Evolutionary conservation across 331 rosid genomes (phyloP).

Genomic region (Cydonia oblonga): DNA sequence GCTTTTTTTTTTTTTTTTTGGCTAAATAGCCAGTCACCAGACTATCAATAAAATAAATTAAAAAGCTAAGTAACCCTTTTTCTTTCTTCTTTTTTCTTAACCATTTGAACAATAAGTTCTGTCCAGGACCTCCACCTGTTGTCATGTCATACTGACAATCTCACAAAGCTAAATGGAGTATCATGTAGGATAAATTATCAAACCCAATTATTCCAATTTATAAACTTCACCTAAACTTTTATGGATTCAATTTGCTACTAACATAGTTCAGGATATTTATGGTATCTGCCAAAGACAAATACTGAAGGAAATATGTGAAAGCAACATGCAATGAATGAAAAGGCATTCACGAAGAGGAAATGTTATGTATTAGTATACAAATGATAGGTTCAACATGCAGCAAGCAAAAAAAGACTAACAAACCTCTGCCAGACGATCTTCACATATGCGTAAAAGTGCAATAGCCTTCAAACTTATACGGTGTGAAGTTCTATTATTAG

Average conservation of each 20-base stretch:
- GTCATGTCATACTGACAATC: not conserved
- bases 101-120: not conserved
- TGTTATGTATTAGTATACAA: not conserved
- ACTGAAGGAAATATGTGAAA: not conserved
- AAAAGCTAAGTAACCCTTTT: not conserved
- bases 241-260: not conserved
- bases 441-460: constrained; percentile 93
- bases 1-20: not conserved
- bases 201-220: not conserved
- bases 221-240: not conserved
- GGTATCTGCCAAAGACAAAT: not conserved
- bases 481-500: constrained; percentile 82
- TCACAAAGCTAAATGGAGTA: not conserved
- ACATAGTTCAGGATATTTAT: not conserved
- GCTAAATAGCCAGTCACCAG: not conserved
- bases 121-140: not conserved
- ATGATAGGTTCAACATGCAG: not conserved
- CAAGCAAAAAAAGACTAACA: constrained; percentile 21
- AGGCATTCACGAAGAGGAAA: not conserved
- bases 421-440: constrained; percentile 99
- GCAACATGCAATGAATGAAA: not conserved
- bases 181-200: no score
- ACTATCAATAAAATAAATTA: not conserved
- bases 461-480: constrained; percentile 99
- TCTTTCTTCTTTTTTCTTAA: not conserved